A percentile compares a stretch with the other conserved stretches of the same genome.
phyloP scores from a whole-genome alignment of 768 basidiomycete species.

The Floccularia luteovirens region DNA sequence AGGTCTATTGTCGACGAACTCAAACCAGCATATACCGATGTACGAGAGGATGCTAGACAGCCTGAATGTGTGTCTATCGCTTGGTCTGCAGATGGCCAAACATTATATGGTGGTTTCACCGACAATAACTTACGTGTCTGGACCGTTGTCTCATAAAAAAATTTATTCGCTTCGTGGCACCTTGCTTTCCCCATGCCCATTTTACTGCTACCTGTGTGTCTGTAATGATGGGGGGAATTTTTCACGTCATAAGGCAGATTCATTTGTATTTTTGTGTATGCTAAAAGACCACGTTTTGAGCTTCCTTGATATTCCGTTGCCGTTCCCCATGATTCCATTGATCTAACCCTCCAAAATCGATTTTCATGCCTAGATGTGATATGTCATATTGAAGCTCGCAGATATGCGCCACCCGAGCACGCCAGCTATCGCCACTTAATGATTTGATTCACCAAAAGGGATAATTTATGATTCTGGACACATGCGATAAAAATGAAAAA shows the following conservation, averaged over 20 bases:
- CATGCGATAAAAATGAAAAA: not conserved
- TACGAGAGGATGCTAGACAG: conserved; percentile 60
- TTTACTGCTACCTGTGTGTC: no score
- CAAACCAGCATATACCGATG: conserved; percentile 87
- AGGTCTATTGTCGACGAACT: conserved; percentile 99
- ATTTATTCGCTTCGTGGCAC: no score
- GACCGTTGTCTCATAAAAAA: conserved; percentile 65
- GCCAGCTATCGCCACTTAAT: conserved; percentile 75
- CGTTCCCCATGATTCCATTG: conserved; percentile 64
- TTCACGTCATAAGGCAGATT: not conserved
- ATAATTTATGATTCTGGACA: no score
- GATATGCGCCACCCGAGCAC: conserved; percentile 61
- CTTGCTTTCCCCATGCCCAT: no score
- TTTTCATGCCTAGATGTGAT: conserved; percentile 49
- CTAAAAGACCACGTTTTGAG: no score
- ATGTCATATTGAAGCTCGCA: conserved; percentile 69
- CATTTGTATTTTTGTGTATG: no score
- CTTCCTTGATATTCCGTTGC: conserved; percentile 55
- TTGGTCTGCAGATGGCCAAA: conserved; percentile 98
- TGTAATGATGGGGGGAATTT: no score
- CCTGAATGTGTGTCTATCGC: conserved; percentile 95
- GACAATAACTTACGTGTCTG: conserved; percentile 92
- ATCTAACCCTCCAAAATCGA: conserved; percentile 73
- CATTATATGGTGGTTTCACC: conserved; percentile 94
- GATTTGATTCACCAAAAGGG: not conserved